Evolutionary conservation across 2,329 filamentous ascomycete species (phyloP), one percentile per base, ranked within the genome.

Genomic region (Monilinia aucupariae): DNA sequence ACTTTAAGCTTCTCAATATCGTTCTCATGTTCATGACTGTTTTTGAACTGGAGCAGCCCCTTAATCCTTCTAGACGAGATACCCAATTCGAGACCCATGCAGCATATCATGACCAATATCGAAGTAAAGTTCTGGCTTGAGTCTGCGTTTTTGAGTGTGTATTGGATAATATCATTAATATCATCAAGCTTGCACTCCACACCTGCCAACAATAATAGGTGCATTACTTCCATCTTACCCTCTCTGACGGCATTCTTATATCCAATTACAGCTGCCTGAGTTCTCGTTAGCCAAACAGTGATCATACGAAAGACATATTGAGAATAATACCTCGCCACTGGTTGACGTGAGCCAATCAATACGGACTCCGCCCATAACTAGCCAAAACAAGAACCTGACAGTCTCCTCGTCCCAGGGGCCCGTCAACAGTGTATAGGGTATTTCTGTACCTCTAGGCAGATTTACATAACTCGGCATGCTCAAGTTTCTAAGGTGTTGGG

Each of bases 391-490:
- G 61, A 67, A 62, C 37, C 63, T 64, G 8, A 71, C 54, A 41
- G 65, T 64, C 0, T 68, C 68, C 34, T 73, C 67, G 17, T 64
- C 63, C 72, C 72, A 75, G 12, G 71, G 71, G 13, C 72, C 70
- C 10, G 62, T 58, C 9, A 75, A 68, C n/a, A 74, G 64, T 34
- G 65, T 68, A 25, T 69, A 51, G 2, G 72, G 73, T 41, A 75
- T 71, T 59, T 72, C 66, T 22, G 65, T 58, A 10, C 55, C 61
- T 25, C 62, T 37, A 10, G 66, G 64, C 30, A 71, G 25, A 48
- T 68, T 64, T 6, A 25, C 34, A 59, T 64, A 50, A n/a, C 22
- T 48, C 8, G 2, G n/a, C 3, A 7, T 10, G n/a, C 9, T 9
- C 20, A 22, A 8, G 27, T 13, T 64, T 56, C 66, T 34, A 34